Percentiles rank a stretch among this genome's conserved stretches.
These are phyloP conservation scores for Friedmanniomyces endolithicus DNA, from an alignment of 495 filamentous ascomycete genomes.

Conservation along the genomic window DNA sequence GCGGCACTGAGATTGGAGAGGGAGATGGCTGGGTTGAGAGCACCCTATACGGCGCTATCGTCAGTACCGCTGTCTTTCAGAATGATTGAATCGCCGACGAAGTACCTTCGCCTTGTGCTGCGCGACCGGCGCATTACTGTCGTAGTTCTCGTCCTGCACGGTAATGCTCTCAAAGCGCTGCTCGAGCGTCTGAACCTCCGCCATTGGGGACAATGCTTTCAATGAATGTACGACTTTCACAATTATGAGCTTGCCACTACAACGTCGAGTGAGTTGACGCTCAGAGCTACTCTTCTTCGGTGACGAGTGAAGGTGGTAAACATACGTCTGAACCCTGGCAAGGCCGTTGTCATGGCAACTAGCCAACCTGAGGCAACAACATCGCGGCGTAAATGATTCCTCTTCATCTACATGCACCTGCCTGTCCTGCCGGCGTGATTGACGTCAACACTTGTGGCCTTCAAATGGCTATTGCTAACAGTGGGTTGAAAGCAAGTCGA, in stretches of 20 bases:
- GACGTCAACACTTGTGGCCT: too few relatives aligned
- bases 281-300: too few relatives aligned
- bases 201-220: slow-evolving; percentile 10
- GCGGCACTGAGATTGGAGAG: slow-evolving; percentile 26
- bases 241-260: too few relatives aligned
- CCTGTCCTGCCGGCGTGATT: too few relatives aligned
- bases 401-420: too few relatives aligned
- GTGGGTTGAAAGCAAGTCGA: not conserved
- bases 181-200: slow-evolving; percentile 29
- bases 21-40: slow-evolving; percentile 27
- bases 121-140: slow-evolving; percentile 17
- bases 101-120: slow-evolving; percentile 32
- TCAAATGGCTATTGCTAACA: not conserved
- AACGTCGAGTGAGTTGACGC: not conserved
- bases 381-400: too few relatives aligned
- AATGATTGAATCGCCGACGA: not conserved
- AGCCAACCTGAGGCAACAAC: too few relatives aligned
- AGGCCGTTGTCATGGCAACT: too few relatives aligned
- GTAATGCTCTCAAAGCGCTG: slow-evolving; percentile 30
- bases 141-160: slow-evolving; percentile 31
- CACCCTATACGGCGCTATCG: slow-evolving; percentile 20
- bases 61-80: not conserved
- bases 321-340: too few relatives aligned
- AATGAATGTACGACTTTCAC: too few relatives aligned
- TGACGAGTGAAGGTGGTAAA: too few relatives aligned